phyloP scores from a whole-genome alignment of 352 stramenopile species.

The Globisporangium emineosum region DNA sequence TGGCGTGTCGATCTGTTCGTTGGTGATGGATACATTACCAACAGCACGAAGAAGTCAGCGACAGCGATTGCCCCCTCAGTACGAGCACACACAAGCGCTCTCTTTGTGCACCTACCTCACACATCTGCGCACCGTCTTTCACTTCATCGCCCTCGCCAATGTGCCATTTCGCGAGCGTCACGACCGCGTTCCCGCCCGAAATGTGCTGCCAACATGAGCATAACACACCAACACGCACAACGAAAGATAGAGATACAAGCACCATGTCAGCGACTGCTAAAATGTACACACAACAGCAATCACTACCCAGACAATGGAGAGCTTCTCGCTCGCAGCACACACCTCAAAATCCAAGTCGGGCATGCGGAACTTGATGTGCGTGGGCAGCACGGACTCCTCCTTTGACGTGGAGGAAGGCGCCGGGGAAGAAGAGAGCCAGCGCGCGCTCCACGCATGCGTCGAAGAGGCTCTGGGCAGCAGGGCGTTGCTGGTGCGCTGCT shows the following conservation, averaged over 20 bases:
- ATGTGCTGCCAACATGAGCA: slow-evolving; percentile 37
- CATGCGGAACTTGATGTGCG: slow-evolving; percentile 87
- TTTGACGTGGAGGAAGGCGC: not conserved
- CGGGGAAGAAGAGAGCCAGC: slow-evolving; percentile 12
- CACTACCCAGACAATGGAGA: not conserved
- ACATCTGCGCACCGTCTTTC: slow-evolving; percentile 70
- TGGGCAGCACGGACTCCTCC: slow-evolving; percentile 31
- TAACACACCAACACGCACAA: not conserved
- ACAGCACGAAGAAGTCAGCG: not conserved
- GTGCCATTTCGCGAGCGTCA: slow-evolving; percentile 80
- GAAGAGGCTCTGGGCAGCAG: not conserved
- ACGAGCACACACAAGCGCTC: not conserved
- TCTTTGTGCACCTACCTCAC: slow-evolving; percentile 37
- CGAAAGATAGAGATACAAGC: not conserved
- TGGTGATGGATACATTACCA: not conserved
- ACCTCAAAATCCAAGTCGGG: slow-evolving; percentile 84
- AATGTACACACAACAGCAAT: not conserved
- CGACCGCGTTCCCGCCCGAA: slow-evolving; percentile 41
- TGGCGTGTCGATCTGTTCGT: slow-evolving; percentile 73
- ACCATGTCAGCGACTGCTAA: not conserved
- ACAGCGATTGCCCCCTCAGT: no score
- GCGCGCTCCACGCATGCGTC: not conserved
- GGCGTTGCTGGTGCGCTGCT: not conserved
- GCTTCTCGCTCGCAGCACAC: not conserved
- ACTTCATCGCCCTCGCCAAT: slow-evolving; percentile 58